Evolutionary conservation across 2,329 filamentous ascomycete genomes (phyloP), one percentile per base, ranked within the genome.

Genomic region (Bipolaris cookei): DNA sequence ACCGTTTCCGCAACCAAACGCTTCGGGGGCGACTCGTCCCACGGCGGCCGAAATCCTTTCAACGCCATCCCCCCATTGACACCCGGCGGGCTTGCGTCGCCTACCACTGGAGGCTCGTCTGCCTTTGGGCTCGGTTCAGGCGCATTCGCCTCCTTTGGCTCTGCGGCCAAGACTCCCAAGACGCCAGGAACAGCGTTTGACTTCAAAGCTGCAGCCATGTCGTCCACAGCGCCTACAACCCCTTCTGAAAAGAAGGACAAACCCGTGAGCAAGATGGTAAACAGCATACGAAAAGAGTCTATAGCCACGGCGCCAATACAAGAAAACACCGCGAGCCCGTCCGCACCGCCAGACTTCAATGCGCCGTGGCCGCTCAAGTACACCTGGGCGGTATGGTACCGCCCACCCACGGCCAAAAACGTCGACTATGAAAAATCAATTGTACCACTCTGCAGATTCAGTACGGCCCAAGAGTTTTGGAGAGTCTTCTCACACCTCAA

Each of bases 381-480:
- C 77, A 89, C 88, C 62, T 99, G 95, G 95, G 89, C 96, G 32
- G 92, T 98, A 76, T 98, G 95, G 92, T 99, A 96, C 79, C 87
- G 95, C 58, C 95, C 95, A 37, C 95, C 95, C 47, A 97, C 96
- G 69, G 93, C 92, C 65, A 99, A 99, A 81, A 95, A 94, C 64
- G 94, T 95, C 72, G 94, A 98, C 78, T 99, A 99, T 77, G 95
- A 99, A 77, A 97, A 98, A 79, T 98, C 94, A 6, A 88, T 96
- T 60, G 90, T 95, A 70, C 87, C 92, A 37, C 87, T 98, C 72
- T 94, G 91, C 68, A 85, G 86, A 54, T 91, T 96, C 72, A 84
- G 85, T 58, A 92, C 91, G 5, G 92, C 86, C 47, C 92, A 98
- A 78, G 90, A 95, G 58, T 98, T 99, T 75, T 97, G 92, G 87